phyloP scores from a whole-genome alignment of 1,139 yeast species.

The Pichia sp. region DNA sequence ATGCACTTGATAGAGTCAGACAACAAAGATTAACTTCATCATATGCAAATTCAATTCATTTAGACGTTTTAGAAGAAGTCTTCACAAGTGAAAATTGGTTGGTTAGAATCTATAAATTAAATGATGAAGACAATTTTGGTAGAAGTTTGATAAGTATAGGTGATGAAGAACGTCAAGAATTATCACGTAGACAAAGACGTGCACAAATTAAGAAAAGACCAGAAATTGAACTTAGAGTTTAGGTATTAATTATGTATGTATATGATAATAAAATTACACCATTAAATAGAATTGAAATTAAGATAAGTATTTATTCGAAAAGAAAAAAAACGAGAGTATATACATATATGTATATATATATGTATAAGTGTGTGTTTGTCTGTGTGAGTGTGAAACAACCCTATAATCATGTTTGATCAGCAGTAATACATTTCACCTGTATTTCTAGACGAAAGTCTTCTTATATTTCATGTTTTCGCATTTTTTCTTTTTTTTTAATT shows the following conservation, averaged over 20 bases:
- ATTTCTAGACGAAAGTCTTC: no score
- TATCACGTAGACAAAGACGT: slow-evolving; percentile 32
- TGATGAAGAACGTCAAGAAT: slow-evolving; percentile 26
- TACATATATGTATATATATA: no score
- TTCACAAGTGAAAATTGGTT: slow-evolving; percentile 96
- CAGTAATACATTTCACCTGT: no score
- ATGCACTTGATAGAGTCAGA: slow-evolving; percentile 82
- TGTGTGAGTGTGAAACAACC: no score
- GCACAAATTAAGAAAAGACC: slow-evolving; percentile 29
- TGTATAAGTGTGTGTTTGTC: no score
- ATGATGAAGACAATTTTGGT: slow-evolving; percentile 82
- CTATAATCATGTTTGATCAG: no score
- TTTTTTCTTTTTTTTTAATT: not conserved
- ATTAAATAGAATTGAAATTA: no score
- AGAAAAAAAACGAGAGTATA: no score
- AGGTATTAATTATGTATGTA: not conserved
- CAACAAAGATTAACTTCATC: slow-evolving; percentile 56
- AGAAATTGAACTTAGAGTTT: slow-evolving; percentile 25
- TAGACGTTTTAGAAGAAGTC: slow-evolving; percentile 85
- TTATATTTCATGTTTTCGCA: not conserved
- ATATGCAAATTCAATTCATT: slow-evolving; percentile 47
- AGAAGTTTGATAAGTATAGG: slow-evolving; percentile 50
- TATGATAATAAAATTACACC: no score
- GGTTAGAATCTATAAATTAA: slow-evolving; percentile 89
- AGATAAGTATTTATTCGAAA: no score